These are phyloP conservation scores for Oehlia diaphana DNA, from an alignment of 192 early-diverging fungal genomes.

Conservation along the genomic window DNA sequence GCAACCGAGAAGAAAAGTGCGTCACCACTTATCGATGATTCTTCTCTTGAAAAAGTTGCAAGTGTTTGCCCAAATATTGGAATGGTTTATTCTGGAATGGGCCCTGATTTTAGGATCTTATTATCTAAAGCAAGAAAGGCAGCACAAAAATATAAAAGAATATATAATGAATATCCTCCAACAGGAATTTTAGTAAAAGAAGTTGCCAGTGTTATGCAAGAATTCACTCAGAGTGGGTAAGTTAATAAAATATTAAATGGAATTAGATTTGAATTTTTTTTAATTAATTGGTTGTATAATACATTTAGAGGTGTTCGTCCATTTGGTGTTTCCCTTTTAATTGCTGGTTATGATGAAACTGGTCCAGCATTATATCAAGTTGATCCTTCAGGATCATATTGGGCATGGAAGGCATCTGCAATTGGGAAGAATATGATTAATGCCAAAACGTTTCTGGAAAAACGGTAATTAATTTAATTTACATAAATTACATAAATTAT, in stretches of 20 bases:
- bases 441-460: slow-evolving; percentile 99
- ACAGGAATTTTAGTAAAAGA: slow-evolving; percentile 95
- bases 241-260: slow-evolving; percentile 18
- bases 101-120: slow-evolving; percentile 94
- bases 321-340: slow-evolving; percentile 96
- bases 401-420: slow-evolving; percentile 97
- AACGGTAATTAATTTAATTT: slow-evolving; percentile 57
- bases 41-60: slow-evolving; percentile 88
- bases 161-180: slow-evolving; percentile 95
- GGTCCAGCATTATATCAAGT: slow-evolving; percentile 97
- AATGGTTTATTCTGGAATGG: slow-evolving; percentile 99
- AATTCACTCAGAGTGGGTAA: slow-evolving; percentile 97
- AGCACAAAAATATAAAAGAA: slow-evolving; percentile 91
- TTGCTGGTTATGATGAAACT: slow-evolving; percentile 92
- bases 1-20: slow-evolving; percentile 97
- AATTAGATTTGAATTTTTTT: not conserved
- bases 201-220: slow-evolving; percentile 97
- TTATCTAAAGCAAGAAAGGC: slow-evolving; percentile 94
- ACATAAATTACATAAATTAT: too few species aligned
- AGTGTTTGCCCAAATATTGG: slow-evolving; percentile 91
- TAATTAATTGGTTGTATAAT: not conserved
- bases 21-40: slow-evolving; percentile 91
- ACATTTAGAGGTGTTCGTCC: slow-evolving; percentile 91
- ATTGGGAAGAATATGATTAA: slow-evolving; percentile 99
- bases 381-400: slow-evolving; percentile 98